phyloP scores from a whole-genome alignment of 495 filamentous ascomycete species.

The Pseudoneurospora amorphoporcata region DNA sequence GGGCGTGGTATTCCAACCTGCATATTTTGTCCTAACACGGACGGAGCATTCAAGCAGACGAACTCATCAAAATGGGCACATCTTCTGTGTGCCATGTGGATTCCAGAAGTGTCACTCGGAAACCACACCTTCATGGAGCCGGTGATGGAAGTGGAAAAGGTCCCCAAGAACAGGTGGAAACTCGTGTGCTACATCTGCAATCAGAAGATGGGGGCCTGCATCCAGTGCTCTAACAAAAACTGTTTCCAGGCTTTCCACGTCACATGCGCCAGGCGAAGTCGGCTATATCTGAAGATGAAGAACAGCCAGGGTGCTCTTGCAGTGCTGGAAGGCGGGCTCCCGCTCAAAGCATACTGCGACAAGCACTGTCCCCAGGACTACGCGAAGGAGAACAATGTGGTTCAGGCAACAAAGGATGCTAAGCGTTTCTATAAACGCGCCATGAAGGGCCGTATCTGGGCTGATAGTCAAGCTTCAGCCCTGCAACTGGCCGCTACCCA shows the following conservation, averaged over 20 bases:
- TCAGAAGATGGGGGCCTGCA: slow-evolving; percentile 94
- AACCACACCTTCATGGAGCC: slow-evolving; percentile 98
- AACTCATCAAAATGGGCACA: slow-evolving; percentile 93
- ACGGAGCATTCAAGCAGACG: slow-evolving; percentile 97
- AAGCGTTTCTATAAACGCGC: slow-evolving; percentile 73
- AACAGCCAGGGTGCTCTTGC: slow-evolving; percentile 67
- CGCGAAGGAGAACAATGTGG: slow-evolving; percentile 70
- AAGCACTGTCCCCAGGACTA: slow-evolving; percentile 90
- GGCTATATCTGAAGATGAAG: slow-evolving; percentile 94
- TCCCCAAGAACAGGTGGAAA: slow-evolving; percentile 88
- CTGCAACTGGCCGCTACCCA: slow-evolving; percentile 61
- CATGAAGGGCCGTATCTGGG: slow-evolving; percentile 83
- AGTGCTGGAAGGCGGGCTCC: slow-evolving; percentile 71
- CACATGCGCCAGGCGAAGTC: slow-evolving; percentile 81
- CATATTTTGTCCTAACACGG: slow-evolving; percentile 95
- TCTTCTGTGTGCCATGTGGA: slow-evolving; percentile 95
- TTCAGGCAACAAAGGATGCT: slow-evolving; percentile 37
- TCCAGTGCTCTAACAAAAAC: slow-evolving; percentile 95
- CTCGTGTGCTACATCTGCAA: slow-evolving; percentile 93
- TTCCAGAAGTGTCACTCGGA: slow-evolving; percentile 90
- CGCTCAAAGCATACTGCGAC: slow-evolving; percentile 91
- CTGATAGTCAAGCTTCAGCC: slow-evolving; percentile 81
- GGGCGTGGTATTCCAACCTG: slow-evolving; percentile 87
- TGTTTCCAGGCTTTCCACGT: slow-evolving; percentile 99
- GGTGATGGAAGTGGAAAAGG: slow-evolving; percentile 94